Evolutionary conservation across 768 basidiomycete genomes (phyloP), one percentile per base, ranked within the genome.

Genomic region (Amanita pseudoporphyria): DNA sequence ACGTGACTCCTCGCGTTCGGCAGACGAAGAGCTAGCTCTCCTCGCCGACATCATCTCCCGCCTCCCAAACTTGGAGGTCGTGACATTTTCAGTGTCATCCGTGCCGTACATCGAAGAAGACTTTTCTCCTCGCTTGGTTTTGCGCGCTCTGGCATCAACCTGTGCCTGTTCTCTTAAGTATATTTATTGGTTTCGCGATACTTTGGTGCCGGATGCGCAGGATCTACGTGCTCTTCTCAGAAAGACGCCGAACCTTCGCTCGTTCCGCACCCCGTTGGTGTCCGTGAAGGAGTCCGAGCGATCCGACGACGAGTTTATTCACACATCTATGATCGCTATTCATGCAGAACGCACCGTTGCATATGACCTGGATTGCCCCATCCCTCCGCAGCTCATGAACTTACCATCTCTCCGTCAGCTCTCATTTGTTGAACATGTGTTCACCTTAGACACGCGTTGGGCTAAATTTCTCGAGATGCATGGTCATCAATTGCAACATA

Each of bases 21-120:
- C 35, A 5, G 41, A 51, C 18, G 32, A 43, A 16, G 49, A 51
- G 33, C 19, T 43, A 13, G 28, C 30, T 6, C 36, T 48, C 12
- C 1, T 52, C 14, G 42, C 32, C 30, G 38, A 45, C 28, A 52
- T 52, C 26, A 12, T 52, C 19, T 35, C 24, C n/a, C 45, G 16
- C 36, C 51, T 52, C 35, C 44, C 51, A 18, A 39, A 52, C 36
- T 24, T 52, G 9, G 43, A 52, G 31, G 39, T 41, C 24, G 43
- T 52, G 21, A 45, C 42, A 9, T 51, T 51, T 35, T 51, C 48
- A 28, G 0, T 49, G 9, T 49, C 40, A 12, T 49, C 39, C 1
- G 14, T 12, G 28, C 40, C 21, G 19, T 43, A 42, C 22, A 6
- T 9, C 4, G 26, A 24, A 7, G n/a, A 36, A 13, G 48, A 49